Percentiles rank a stretch among this genome's conserved stretches.
Evolutionary conservation across 2,329 filamentous ascomycete genomes (phyloP).

Genomic region (Aaosphaeria pasadenensis): DNA sequence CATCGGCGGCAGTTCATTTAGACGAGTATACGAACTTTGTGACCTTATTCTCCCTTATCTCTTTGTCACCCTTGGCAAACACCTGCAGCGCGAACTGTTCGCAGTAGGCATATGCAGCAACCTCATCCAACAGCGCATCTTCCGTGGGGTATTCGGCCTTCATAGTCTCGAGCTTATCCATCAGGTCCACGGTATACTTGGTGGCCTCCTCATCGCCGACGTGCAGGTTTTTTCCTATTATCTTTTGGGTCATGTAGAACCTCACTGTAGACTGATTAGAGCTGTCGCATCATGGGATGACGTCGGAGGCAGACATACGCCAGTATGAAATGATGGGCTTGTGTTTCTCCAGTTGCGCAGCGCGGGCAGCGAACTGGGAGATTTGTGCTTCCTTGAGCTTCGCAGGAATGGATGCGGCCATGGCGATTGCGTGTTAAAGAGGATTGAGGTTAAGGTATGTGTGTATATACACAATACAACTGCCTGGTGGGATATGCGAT

Average conservation of each 20-base stretch:
- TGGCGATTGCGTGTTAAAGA: slow-evolving; percentile 36
- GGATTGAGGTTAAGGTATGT: background rate
- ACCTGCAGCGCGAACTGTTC: slow-evolving; percentile 92
- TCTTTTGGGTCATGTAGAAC: slow-evolving; percentile 81
- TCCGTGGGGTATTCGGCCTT: slow-evolving; percentile 73
- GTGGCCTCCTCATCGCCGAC: slow-evolving; percentile 73
- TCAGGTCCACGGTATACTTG: slow-evolving; percentile 75
- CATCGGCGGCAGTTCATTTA: background rate
- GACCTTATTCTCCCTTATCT: slow-evolving; percentile 78
- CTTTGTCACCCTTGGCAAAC: slow-evolving; percentile 78
- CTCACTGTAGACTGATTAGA: slow-evolving; percentile 23
- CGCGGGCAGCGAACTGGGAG: slow-evolving; percentile 78
- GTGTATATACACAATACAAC: too few species aligned
- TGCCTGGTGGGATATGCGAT: too few species aligned
- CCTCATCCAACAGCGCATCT: slow-evolving; percentile 81
- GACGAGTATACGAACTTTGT: slow-evolving; percentile 54
- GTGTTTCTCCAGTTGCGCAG: slow-evolving; percentile 74
- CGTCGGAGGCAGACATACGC: slow-evolving; percentile 61
- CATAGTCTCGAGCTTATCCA: slow-evolving; percentile 86
- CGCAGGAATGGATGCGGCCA: slow-evolving; percentile 70
- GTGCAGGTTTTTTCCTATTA: slow-evolving; percentile 78
- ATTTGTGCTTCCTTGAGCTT: slow-evolving; percentile 78
- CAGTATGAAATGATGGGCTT: slow-evolving; percentile 93
- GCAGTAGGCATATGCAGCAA: slow-evolving; percentile 84
- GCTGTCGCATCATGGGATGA: background rate